Evolutionary conservation across 805 yeast species (phyloP), one percentile per base, ranked within the genome.

Genomic region (Hanseniaspora hatyaiensis): DNA sequence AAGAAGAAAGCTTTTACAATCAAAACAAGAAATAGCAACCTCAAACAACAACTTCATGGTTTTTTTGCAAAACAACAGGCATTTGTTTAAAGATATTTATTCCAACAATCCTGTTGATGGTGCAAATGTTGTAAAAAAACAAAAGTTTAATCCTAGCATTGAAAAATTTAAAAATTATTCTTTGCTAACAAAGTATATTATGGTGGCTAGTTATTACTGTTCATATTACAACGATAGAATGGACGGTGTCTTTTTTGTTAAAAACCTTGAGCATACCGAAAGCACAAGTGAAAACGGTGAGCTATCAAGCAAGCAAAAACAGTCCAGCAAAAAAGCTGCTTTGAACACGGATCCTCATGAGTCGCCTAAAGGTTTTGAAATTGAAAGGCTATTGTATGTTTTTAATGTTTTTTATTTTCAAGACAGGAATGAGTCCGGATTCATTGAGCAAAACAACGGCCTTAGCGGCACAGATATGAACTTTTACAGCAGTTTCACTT

Each of bases 311-410:
- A 26, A 26, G 11, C 6, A 11, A 26, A 26, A 26, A 26, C 29
- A n/a, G 31, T 6, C 34, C 5, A 28, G 13, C 18, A 6, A 20
- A 15, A 15, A 5, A 20, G 15, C n/a, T n/a, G n/a, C n/a, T n/a
- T n/a, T n/a, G n/a, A n/a, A 32, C 3, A 22, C 8, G 6, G 26
- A 33, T 4, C 26, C 32, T 4, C 15, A 16, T 24, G 28, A 36
- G 15, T 32, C 39, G 13, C 47, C 49, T 12, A 45, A 29, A 19
- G 49, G 49, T 13, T 45, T 45, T 45, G 34, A 26, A 16, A n/a
- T 45, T 8, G 49, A 45, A 24, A 30, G 49, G 31, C 23, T 45
- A 8, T 9, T 45, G 4, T 16, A 36, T 33, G 38, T 45, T 23
- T 45, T 45, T n/a, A 45, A 45, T 5, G 34, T 34, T 15, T 24